A percentile compares a stretch with the other conserved stretches of the same genome.
Evolutionary conservation across 2,329 filamentous ascomycete genomes (phyloP).

Genomic region (Nemania sp.): DNA sequence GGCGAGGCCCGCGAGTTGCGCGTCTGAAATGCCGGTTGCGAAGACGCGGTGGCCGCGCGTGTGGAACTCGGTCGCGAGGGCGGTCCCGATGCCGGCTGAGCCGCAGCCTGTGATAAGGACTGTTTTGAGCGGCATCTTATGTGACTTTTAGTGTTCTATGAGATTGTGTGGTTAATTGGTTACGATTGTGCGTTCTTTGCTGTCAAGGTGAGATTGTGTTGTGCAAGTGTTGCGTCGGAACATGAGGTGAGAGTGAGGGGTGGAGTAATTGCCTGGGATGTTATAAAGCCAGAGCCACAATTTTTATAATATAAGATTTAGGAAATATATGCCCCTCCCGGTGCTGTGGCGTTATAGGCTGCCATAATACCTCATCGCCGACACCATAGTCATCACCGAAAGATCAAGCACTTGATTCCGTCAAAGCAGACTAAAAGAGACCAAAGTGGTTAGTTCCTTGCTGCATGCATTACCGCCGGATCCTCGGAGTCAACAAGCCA

Average conservation of each 20-base stretch:
- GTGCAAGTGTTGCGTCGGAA: too few species aligned
- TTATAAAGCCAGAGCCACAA: too few species aligned
- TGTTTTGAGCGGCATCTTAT: slow-evolving; percentile 44
- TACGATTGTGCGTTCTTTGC: neutral
- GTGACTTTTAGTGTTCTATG: neutral
- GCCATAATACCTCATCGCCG: too few species aligned
- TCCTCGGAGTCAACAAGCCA: too few species aligned
- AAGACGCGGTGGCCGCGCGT: slow-evolving; percentile 49
- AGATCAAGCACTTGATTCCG: too few species aligned
- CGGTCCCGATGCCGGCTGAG: slow-evolving; percentile 44
- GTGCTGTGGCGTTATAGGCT: too few species aligned
- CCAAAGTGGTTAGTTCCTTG: too few species aligned
- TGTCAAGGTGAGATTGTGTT: neutral
- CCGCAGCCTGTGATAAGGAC: slow-evolving; percentile 49
- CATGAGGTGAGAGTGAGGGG: neutral
- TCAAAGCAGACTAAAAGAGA: too few species aligned
- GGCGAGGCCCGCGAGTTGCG: slow-evolving; percentile 36
- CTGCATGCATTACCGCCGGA: too few species aligned
- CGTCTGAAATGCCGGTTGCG: slow-evolving; percentile 46
- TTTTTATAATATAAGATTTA: too few species aligned
- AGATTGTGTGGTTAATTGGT: neutral
- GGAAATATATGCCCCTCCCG: too few species aligned
- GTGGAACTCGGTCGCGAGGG: slow-evolving; percentile 48
- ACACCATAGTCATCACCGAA: too few species aligned
- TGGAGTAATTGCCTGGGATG: neutral